A percentile compares a stretch with the other conserved stretches of the same genome.
phyloP scores from a whole-genome alignment of 129 eudicot genomes.

The Cynara cardunculus region DNA sequence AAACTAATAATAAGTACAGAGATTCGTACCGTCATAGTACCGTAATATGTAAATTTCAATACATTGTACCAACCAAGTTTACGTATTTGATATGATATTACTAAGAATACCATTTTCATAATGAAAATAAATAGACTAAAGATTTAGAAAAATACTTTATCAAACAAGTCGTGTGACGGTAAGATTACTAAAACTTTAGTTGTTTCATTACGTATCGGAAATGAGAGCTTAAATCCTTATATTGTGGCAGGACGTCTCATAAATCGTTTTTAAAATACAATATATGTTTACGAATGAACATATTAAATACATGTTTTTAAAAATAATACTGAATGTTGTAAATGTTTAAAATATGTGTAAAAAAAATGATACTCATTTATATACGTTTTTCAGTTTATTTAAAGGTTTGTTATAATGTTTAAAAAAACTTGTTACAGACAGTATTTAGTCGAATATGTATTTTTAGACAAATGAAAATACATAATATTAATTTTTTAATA shows the following conservation, averaged over 20 bases:
- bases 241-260: neutral
- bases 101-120: neutral
- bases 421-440: too few relatives aligned
- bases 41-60: too few relatives aligned
- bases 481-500: too few relatives aligned
- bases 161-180: neutral
- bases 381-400: too few relatives aligned
- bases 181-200: neutral
- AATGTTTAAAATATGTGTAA: neutral
- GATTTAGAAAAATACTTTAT: neutral
- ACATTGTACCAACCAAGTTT: too few relatives aligned
- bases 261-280: neutral
- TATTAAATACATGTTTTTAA: neutral
- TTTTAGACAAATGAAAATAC: neutral
- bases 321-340: neutral
- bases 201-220: neutral
- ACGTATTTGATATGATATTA: too few relatives aligned
- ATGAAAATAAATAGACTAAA: neutral
- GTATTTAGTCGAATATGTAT: too few relatives aligned
- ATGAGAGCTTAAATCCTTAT: neutral
- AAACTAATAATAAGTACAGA: too few relatives aligned
- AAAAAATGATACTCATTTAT: neutral
- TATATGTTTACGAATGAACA: neutral
- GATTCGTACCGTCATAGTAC: too few relatives aligned
- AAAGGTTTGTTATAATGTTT: too few relatives aligned